Evolutionary conservation across 2,329 filamentous ascomycete genomes (phyloP), one percentile per base, ranked within the genome.

Genomic region (Ophiocordyceps camponoti-rufipedis): DNA sequence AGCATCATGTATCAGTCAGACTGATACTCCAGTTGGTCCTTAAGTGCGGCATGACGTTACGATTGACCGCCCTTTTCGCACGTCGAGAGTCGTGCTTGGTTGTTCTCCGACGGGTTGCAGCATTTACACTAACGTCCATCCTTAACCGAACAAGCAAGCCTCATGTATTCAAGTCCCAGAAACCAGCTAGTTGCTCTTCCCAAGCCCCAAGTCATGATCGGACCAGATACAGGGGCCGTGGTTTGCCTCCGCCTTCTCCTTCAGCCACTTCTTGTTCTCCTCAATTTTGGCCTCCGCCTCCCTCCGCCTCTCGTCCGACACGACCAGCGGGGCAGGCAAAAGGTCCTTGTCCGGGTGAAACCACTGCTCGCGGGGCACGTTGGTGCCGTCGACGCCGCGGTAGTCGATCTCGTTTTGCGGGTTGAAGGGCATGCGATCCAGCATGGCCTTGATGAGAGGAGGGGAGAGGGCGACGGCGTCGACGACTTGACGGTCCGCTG

Each of bases 401-500:
- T 46, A 51, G 1, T 5, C 16, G 13, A 41, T 39, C 16, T 48
- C 47, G 8, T 16, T 1, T 35, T 51, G 43, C n/a, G 41, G 41
- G 5, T 44, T 42, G 18, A 46, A 51, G 1, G 48, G 48, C 1
- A 47, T 14, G 2, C 47, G 47, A 42, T 53, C 52, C 2, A 53
- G 18, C 4, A 48, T 23, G 7, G 51, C 49, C 33, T 53, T 53
- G 31, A 53, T 45, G 0, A 53, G 42, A 1, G 23, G 14, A 0
- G 49, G 51, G 0, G 41, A 28, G 9, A 52, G 45, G 3, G 47
- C 23, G 2, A 42, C 47, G 1, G 52, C 52, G 29, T 50, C 48
- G n/a, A 51, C 28, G 5, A 54, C 42, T 11, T 50, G 43, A 11
- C 52, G 49, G 16, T 53, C 48, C 2, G 45, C 47, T 18, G 49